phyloP scores from a whole-genome alignment of 1,139 yeast genomes.

The Saccharomycopsis hybrid region DNA sequence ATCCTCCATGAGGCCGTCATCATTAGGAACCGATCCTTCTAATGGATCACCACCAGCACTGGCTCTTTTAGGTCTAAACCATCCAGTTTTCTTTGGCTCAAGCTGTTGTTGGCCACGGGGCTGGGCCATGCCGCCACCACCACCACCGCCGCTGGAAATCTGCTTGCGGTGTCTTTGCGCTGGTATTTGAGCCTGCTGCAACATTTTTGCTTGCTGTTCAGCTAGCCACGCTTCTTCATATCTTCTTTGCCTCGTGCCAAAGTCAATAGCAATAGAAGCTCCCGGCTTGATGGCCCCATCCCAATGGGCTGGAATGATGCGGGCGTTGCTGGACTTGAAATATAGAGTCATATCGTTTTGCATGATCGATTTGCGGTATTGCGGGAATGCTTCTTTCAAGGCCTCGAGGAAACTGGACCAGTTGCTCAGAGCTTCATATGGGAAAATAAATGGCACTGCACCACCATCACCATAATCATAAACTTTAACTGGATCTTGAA shows the following conservation, averaged over 20 bases:
- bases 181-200: neutral
- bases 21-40: neutral
- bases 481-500: constrained; percentile 18
- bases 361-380: constrained; percentile 4
- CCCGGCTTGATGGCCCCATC: constrained; percentile 17
- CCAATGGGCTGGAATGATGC: constrained; percentile 19
- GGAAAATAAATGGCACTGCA: constrained; percentile 16
- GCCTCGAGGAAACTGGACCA: constrained; percentile 15
- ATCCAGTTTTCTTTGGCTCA: neutral
- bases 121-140: neutral
- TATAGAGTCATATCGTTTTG: constrained; percentile 8
- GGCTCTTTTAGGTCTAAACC: neutral
- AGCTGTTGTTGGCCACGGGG: no score
- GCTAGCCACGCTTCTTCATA: neutral
- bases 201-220: neutral
- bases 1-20: neutral
- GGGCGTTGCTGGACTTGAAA: constrained; percentile 5
- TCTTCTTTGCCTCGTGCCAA: neutral
- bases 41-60: neutral
- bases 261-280: constrained; percentile 8
- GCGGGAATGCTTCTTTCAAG: constrained; percentile 17
- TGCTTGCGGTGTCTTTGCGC: neutral
- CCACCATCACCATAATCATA: constrained; percentile 8
- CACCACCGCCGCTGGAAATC: neutral
- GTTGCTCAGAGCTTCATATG: constrained; percentile 15